Percentiles rank a stretch among this genome's conserved stretches.
Conservation (phyloP, 345 rosid species). For the Lepidium africanum region DNA sequence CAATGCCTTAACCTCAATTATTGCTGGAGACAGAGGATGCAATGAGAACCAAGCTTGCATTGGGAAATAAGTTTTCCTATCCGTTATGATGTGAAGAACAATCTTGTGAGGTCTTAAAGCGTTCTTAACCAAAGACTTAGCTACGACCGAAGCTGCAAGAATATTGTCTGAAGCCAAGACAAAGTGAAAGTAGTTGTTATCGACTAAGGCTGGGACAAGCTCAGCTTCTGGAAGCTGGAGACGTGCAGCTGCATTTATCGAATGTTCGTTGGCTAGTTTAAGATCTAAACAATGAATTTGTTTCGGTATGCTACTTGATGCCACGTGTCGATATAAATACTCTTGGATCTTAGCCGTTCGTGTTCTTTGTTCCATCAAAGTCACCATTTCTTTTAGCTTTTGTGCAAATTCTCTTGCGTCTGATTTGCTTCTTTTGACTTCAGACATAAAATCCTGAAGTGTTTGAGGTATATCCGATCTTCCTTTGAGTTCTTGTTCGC, state of each 20-base stretch:
- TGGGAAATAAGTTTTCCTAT: constrained; percentile 80
- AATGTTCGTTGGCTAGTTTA: constrained; percentile 76
- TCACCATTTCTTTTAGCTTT: constrained; percentile 87
- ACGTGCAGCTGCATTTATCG: constrained; percentile 91
- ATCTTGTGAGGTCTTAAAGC: constrained; percentile 55
- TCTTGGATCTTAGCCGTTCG: constrained; percentile 92
- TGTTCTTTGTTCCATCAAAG: constrained; percentile 79
- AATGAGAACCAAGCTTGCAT: constrained; percentile 99
- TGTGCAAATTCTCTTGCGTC: constrained; percentile 82
- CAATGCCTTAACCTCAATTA: constrained; percentile 90
- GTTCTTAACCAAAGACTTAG: constrained; percentile 60
- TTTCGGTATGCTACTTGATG: constrained; percentile 94
- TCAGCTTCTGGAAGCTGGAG: constrained; percentile 80
- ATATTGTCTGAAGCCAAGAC: constrained; percentile 91
- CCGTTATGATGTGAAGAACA: constrained; percentile 87
- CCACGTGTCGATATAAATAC: constrained; percentile 81
- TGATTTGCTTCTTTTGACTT: constrained; percentile 44
- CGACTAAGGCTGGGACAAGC: constrained; percentile 77
- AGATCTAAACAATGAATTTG: constrained; percentile 85
- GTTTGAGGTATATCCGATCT: constrained; percentile 76
- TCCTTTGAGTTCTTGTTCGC: constrained; percentile 58
- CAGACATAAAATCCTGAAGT: constrained; percentile 65
- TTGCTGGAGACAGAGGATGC: constrained; percentile 73
- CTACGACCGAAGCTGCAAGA: constrained; percentile 90
- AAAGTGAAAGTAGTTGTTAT: constrained; percentile 71